Conservation (phyloP, 257 asterid species). For the Solanum dulcamara region DNA sequence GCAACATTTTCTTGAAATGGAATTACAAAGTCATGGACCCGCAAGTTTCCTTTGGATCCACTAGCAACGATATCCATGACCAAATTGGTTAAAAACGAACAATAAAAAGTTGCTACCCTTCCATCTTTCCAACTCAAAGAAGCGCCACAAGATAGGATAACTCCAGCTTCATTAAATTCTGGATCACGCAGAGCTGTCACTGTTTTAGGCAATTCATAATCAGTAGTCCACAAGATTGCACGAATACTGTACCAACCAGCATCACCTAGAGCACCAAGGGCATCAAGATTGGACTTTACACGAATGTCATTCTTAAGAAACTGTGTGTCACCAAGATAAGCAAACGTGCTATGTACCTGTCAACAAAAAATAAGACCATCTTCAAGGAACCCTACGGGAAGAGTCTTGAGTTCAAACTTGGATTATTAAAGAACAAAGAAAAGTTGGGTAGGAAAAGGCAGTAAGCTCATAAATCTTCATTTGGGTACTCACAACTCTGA, state of each 20-base stretch:
- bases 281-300: slow-evolving; percentile 61
- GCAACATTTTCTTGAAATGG: slow-evolving; percentile 47
- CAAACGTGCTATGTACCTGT: slow-evolving; percentile 43
- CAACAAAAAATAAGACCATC: not conserved
- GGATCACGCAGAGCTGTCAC: slow-evolving; percentile 41
- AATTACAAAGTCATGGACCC: slow-evolving; percentile 42
- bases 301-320: slow-evolving; percentile 57
- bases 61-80: slow-evolving; percentile 47
- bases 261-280: slow-evolving; percentile 72
- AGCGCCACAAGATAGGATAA: slow-evolving; percentile 54
- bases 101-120: slow-evolving; percentile 51
- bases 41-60: slow-evolving; percentile 49
- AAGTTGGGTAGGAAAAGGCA: not conserved
- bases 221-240: slow-evolving; percentile 61
- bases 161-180: slow-evolving; percentile 36
- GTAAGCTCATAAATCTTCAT: not conserved
- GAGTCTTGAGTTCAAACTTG: not conserved
- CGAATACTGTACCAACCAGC: slow-evolving; percentile 68
- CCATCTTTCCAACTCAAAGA: slow-evolving; percentile 59
- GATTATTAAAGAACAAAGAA: not conserved
- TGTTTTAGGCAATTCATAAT: slow-evolving; percentile 47
- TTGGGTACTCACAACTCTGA: not conserved
- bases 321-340: slow-evolving; percentile 19
- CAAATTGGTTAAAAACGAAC: slow-evolving; percentile 55
- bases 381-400: not conserved